Evolutionary conservation across 176 grass and related monocot species (phyloP).

Genomic region (Elaeis guineensis): DNA sequence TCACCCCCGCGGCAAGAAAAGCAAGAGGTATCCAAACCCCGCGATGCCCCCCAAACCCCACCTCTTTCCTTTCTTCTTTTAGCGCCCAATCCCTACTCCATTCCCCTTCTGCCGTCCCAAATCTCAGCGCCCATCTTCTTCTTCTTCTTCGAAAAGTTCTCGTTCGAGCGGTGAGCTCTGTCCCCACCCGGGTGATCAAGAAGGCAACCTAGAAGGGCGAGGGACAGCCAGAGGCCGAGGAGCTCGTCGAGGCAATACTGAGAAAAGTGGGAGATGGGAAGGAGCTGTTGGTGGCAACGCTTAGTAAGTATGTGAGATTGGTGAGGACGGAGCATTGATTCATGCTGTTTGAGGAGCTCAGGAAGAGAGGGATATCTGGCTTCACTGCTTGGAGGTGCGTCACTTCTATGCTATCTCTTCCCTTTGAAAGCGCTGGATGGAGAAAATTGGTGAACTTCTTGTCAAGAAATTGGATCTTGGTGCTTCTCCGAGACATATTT

Average conservation of each 20-base stretch:
- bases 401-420: no score
- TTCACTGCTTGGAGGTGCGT: slow-evolving; percentile 81
- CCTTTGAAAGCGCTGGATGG: no score
- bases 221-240: slow-evolving; percentile 33
- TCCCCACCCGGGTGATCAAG: slow-evolving; percentile 2
- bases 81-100: no score
- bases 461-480: no score
- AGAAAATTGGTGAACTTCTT: no score
- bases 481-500: no score
- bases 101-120: background rate
- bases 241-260: slow-evolving; percentile 52
- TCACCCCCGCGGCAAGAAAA: no score
- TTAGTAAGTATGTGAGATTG: slow-evolving; percentile 60
- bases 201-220: slow-evolving; percentile 3
- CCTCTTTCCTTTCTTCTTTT: no score
- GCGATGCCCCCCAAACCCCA: no score
- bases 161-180: background rate
- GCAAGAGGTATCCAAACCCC: no score
- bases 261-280: slow-evolving; percentile 46
- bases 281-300: slow-evolving; percentile 51
- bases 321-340: slow-evolving; percentile 81
- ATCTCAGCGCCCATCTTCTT: background rate
- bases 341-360: slow-evolving; percentile 87
- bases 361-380: slow-evolving; percentile 69
- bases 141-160: background rate